Percentiles rank a stretch among this genome's conserved stretches.
These are phyloP conservation scores for Linderina pennispora DNA, from an alignment of 192 early-diverging fungal genomes.

Conservation along the genomic window DNA sequence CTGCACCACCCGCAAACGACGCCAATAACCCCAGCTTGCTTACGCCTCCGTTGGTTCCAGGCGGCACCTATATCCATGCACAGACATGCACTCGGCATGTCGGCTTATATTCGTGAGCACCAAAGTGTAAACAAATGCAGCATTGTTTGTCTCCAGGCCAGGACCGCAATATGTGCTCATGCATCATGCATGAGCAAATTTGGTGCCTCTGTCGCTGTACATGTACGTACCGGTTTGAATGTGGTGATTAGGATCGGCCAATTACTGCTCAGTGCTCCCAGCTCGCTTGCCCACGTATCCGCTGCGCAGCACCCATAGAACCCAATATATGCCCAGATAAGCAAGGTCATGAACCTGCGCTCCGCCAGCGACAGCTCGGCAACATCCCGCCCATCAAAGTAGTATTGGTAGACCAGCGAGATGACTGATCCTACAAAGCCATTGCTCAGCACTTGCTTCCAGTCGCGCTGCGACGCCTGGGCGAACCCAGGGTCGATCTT, in stretches of 20 bases:
- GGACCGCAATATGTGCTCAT: no score
- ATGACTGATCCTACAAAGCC: constrained; percentile 39
- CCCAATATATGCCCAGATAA: constrained; percentile 52
- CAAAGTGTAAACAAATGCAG: no score
- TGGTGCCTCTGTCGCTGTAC: no score
- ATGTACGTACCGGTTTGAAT: constrained; percentile 54
- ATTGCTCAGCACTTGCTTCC: constrained; percentile 58
- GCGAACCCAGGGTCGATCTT: constrained; percentile 41
- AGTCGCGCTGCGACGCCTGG: constrained; percentile 49
- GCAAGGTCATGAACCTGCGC: constrained; percentile 30
- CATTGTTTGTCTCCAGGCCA: no score
- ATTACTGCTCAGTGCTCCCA: constrained; percentile 70
- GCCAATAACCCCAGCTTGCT: constrained; percentile 67
- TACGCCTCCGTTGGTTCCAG: constrained; percentile 89
- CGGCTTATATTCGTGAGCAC: no score
- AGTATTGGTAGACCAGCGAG: constrained; percentile 35
- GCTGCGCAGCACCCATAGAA: constrained; percentile 62
- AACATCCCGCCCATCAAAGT: constrained; percentile 21
- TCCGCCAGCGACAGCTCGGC: constrained; percentile 16
- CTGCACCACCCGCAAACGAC: constrained; percentile 66
- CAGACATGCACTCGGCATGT: no score
- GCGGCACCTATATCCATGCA: no score
- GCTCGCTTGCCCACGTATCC: constrained; percentile 83
- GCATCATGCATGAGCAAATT: no score
- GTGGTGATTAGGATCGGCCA: constrained; percentile 83